Conservation (phyloP, 805 yeast genomes). For the Yamadazyma phyllophila region DNA sequence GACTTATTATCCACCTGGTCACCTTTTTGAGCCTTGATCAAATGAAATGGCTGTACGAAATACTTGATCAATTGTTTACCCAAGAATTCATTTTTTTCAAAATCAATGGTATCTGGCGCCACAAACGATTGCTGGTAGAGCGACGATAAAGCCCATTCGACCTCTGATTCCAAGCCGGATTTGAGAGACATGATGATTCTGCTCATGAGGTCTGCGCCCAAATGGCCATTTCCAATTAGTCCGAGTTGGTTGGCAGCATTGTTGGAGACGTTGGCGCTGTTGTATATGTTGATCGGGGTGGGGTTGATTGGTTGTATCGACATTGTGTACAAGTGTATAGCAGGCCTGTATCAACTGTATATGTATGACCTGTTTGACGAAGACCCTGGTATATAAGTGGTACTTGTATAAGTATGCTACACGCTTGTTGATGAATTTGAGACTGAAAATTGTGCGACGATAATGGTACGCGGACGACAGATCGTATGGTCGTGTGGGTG, state of each 20-base stretch:
- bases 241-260: slow-evolving; percentile 5
- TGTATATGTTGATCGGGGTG: slow-evolving; percentile 9
- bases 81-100: slow-evolving; percentile 42
- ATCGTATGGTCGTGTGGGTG: too few relatives aligned
- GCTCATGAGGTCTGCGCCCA: slow-evolving; percentile 62
- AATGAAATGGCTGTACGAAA: slow-evolving; percentile 34
- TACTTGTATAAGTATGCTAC: background rate
- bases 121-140: slow-evolving; percentile 49
- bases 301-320: slow-evolving; percentile 3
- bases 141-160: slow-evolving; percentile 67
- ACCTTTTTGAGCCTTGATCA: slow-evolving; percentile 18
- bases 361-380: background rate
- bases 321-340: background rate
- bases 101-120: slow-evolving; percentile 47
- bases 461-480: too few relatives aligned
- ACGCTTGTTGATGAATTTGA: background rate
- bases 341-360: background rate
- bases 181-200: slow-evolving; percentile 70
- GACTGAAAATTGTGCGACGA: background rate
- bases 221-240: slow-evolving; percentile 29
- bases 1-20: slow-evolving; percentile 17
- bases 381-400: background rate
- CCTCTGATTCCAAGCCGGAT: slow-evolving; percentile 62
- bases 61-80: slow-evolving; percentile 40
- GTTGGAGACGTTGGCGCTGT: slow-evolving; percentile 3